Percentiles rank a stretch among this genome's conserved stretches.
Evolutionary conservation across 148 eudicot species (phyloP).

Genomic region (Spergularia bocconei): DNA sequence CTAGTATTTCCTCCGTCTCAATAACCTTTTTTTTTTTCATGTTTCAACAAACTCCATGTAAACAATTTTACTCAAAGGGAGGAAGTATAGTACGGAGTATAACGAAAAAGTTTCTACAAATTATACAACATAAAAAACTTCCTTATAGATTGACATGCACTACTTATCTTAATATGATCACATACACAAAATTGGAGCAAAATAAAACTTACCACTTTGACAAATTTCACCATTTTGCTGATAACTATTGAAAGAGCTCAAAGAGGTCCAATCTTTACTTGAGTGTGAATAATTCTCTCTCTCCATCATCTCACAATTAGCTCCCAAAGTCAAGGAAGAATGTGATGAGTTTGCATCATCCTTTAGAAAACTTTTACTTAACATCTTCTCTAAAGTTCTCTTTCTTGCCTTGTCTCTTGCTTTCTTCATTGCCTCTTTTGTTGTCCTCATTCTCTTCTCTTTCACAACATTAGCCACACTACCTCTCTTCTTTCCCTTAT

Average conservation of each 20-base stretch:
- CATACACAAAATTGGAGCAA: background rate
- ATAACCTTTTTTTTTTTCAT: too few relatives aligned
- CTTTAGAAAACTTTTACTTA: background rate
- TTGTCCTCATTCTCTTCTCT: constrained; percentile 19
- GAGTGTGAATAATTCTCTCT: background rate
- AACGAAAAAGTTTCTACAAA: too few relatives aligned
- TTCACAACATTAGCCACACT: background rate
- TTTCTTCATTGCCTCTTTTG: constrained; percentile 39
- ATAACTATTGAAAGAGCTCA: constrained; percentile 12
- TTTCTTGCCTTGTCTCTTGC: constrained; percentile 59
- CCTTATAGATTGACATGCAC: too few relatives aligned
- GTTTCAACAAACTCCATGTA: too few relatives aligned
- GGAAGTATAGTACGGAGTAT: too few relatives aligned
- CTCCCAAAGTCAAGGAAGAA: constrained; percentile 3
- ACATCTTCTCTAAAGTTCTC: constrained; percentile 38
- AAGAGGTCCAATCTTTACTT: constrained; percentile 21
- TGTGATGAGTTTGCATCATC: background rate
- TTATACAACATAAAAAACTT: too few relatives aligned
- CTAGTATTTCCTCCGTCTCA: too few relatives aligned
- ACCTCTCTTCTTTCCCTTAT: background rate
- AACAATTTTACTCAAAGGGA: too few relatives aligned
- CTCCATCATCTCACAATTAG: background rate
- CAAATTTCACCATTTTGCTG: constrained; percentile 22
- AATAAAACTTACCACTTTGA: constrained; percentile 18
- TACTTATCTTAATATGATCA: too few relatives aligned